Conservation (phyloP, 2,329 filamentous ascomycete species). For the Colletotrichum navitas region DNA sequence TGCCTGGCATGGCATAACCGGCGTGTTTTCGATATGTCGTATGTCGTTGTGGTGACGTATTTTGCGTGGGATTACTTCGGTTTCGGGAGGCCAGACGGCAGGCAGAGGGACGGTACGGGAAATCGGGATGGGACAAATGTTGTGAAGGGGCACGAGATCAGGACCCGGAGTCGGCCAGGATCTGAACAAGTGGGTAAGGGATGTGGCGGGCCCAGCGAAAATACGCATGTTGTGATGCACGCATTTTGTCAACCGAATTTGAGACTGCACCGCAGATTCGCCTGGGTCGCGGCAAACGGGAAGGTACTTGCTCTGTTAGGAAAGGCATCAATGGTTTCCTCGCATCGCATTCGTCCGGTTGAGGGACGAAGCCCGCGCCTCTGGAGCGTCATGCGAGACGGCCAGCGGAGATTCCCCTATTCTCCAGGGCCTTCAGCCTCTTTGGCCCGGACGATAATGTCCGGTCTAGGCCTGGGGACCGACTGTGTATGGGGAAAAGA, state of each 20-base stretch:
- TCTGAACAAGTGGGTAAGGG: conserved; percentile 8
- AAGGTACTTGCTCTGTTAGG: conserved; percentile 33
- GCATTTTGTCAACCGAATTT: conserved; percentile 20
- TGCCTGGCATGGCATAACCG: background rate
- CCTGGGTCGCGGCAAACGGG: conserved; percentile 2
- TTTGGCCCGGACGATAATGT: conserved; percentile 34
- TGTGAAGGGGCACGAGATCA: conserved; percentile 31
- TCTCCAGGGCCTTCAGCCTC: conserved; percentile 18
- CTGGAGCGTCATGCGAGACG: conserved; percentile 32
- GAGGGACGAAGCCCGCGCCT: conserved; percentile 7
- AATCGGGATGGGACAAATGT: conserved; percentile 15
- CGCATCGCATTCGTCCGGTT: conserved; percentile 35
- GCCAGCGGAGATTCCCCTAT: background rate
- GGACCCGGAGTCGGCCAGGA: conserved; percentile 7
- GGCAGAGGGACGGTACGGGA: conserved; percentile 16
- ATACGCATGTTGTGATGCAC: conserved; percentile 38
- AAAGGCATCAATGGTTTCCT: conserved; percentile 33
- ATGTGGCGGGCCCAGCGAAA: conserved; percentile 9
- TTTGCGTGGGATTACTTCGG: conserved; percentile 22
- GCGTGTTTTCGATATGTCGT: background rate
- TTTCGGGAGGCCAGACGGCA: background rate
- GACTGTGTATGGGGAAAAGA: conserved; percentile 3
- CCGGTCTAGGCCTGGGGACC: conserved; percentile 28
- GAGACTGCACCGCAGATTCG: conserved; percentile 13
- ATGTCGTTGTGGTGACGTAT: conserved; percentile 39